Evolutionary conservation across 2,329 filamentous ascomycete species (phyloP).

Genomic region (Cladosporium sp.): DNA sequence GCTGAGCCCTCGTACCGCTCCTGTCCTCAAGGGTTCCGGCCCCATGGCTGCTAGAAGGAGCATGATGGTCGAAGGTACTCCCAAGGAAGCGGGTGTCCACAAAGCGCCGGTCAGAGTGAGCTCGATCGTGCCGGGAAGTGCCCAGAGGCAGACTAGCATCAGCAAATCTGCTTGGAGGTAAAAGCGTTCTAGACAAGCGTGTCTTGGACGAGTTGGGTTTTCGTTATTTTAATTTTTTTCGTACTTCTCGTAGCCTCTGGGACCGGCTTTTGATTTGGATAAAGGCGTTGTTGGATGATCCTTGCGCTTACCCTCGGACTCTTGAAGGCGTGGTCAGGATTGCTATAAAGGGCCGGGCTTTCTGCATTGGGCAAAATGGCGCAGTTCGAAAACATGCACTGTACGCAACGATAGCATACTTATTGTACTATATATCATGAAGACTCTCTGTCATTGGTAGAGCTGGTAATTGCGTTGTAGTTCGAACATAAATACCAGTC

Average conservation of each 20-base stretch:
- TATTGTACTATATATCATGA: conserved; percentile 6
- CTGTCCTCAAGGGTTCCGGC: conserved; percentile 52
- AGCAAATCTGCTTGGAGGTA: conserved; percentile 17
- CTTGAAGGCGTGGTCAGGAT: neutral
- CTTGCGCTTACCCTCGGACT: neutral
- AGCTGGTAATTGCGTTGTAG: too few species aligned
- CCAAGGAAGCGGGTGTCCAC: neutral
- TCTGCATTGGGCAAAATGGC: neutral
- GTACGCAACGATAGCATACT: conserved; percentile 8
- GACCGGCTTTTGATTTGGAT: neutral
- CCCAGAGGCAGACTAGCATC: conserved; percentile 8
- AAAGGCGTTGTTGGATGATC: neutral
- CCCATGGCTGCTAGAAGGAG: conserved; percentile 35
- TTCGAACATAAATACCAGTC: too few species aligned
- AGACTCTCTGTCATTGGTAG: neutral
- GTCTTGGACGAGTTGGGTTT: neutral
- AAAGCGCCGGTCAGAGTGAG: conserved; percentile 14
- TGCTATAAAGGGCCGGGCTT: neutral
- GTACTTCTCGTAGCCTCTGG: conserved; percentile 7
- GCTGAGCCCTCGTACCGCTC: conserved; percentile 56
- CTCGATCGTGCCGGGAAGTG: conserved; percentile 10
- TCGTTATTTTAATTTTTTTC: neutral
- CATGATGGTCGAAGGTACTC: conserved; percentile 16
- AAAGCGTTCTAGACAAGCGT: neutral
- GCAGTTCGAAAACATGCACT: neutral